Conservation (phyloP, 805 yeast genomes). For the Nakazawaea molendinolei region DNA sequence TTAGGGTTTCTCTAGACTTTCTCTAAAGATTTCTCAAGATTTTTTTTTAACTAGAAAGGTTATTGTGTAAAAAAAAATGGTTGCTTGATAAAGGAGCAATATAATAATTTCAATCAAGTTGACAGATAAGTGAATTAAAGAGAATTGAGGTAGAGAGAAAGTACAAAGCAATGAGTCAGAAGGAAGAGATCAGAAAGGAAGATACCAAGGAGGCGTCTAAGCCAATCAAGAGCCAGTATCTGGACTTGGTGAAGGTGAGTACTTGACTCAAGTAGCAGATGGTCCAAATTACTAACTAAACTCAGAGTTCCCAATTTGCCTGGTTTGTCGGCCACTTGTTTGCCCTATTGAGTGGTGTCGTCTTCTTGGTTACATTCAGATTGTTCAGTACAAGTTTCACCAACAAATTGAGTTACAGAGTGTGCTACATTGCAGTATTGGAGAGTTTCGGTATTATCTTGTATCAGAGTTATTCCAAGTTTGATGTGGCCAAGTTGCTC, state of each 20-base stretch:
- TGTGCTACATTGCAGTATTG: slow-evolving; percentile 43
- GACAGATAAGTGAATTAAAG: too few species aligned
- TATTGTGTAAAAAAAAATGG: too few species aligned
- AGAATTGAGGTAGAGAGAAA: too few species aligned
- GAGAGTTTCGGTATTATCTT: slow-evolving; percentile 73
- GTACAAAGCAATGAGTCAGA: too few species aligned
- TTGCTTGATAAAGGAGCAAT: too few species aligned
- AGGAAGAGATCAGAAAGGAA: too few species aligned
- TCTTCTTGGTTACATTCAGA: slow-evolving; percentile 31
- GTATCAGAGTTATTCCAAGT: slow-evolving; percentile 45
- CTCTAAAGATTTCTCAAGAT: background rate
- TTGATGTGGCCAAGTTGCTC: slow-evolving; percentile 24
- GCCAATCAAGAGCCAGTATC: slow-evolving; percentile 1
- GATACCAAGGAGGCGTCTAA: background rate
- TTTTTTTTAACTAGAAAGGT: too few species aligned
- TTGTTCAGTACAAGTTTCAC: slow-evolving; percentile 26
- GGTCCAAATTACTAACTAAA: background rate
- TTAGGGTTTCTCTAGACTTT: too few species aligned
- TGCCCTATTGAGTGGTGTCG: slow-evolving; percentile 33
- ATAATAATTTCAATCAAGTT: too few species aligned
- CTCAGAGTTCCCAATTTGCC: slow-evolving; percentile 54
- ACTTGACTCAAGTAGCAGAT: background rate
- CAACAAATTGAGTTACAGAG: slow-evolving; percentile 13
- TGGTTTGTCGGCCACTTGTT: slow-evolving; percentile 68
- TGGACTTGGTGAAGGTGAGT: slow-evolving; percentile 5